phyloP scores from a whole-genome alignment of 345 rosid genomes.

The Syzygium jambos region DNA sequence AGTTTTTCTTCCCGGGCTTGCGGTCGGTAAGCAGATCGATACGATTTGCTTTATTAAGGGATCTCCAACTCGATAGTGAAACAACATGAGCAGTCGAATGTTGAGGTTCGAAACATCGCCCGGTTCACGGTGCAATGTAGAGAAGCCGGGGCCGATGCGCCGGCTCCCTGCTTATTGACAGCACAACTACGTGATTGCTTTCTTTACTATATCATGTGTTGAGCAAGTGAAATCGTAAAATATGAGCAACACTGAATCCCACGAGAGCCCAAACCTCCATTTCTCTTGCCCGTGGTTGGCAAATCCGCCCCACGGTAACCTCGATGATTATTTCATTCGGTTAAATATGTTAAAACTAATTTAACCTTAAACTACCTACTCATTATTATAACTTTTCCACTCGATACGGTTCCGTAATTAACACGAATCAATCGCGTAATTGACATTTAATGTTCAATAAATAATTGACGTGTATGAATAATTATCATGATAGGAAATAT shows the following conservation, averaged over 20 bases:
- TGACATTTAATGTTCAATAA: background rate
- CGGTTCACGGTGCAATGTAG: too few relatives aligned
- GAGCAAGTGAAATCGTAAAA: background rate
- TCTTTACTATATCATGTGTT: background rate
- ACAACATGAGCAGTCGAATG: too few relatives aligned
- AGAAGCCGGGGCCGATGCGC: too few relatives aligned
- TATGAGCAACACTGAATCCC: rapidly evolving
- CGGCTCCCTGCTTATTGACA: rapidly evolving
- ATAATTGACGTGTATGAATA: too few relatives aligned
- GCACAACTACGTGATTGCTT: too few relatives aligned
- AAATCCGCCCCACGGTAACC: background rate
- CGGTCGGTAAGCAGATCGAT: too few relatives aligned
- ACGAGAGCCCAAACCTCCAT: background rate
- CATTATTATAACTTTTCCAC: background rate
- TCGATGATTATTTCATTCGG: background rate
- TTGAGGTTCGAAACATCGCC: too few relatives aligned
- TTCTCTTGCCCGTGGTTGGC: background rate
- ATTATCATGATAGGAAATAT: background rate
- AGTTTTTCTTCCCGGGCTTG: too few relatives aligned
- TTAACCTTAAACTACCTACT: background rate
- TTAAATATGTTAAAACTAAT: too few relatives aligned
- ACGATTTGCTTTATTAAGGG: too few relatives aligned
- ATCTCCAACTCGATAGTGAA: too few relatives aligned
- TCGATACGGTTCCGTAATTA: too few relatives aligned
- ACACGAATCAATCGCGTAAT: background rate